These are phyloP conservation scores for Euphorbia neoarborescens DNA, from an alignment of 441 rosid genomes.

Conservation along the genomic window DNA sequence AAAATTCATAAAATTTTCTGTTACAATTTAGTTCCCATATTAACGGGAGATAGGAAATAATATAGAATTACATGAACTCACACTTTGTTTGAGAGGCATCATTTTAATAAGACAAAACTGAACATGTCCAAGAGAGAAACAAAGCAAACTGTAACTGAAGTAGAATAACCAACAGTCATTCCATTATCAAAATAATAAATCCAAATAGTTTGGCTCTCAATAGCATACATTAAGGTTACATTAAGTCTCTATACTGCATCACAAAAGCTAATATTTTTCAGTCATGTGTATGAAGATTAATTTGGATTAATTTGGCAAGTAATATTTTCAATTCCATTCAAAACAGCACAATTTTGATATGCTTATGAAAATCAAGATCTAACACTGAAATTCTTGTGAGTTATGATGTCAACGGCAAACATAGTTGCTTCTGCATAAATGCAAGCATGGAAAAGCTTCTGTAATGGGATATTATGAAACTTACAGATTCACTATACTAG, in stretches of 20 bases:
- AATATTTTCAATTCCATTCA: not conserved
- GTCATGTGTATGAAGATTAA: not conserved
- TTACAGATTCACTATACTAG: not conserved
- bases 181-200: not conserved
- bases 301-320: not conserved
- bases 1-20: not conserved
- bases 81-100: not conserved
- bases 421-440: not conserved
- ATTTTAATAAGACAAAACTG: too few species aligned
- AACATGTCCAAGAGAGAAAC: not conserved
- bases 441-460: not conserved
- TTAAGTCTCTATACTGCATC: not conserved
- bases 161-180: not conserved
- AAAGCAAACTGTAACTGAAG: not conserved
- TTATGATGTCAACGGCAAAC: not conserved
- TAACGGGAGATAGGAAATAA: not conserved
- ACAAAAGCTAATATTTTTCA: not conserved
- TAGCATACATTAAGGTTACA: not conserved
- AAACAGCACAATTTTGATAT: not conserved
- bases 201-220: not conserved
- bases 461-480: not conserved
- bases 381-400: not conserved
- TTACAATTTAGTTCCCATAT: not conserved
- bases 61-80: not conserved
- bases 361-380: slow-evolving; percentile 1